Base-by-base conservation (phyloP, 2,329 filamentous ascomycete species). In the Trichoderma koningii region DNA sequence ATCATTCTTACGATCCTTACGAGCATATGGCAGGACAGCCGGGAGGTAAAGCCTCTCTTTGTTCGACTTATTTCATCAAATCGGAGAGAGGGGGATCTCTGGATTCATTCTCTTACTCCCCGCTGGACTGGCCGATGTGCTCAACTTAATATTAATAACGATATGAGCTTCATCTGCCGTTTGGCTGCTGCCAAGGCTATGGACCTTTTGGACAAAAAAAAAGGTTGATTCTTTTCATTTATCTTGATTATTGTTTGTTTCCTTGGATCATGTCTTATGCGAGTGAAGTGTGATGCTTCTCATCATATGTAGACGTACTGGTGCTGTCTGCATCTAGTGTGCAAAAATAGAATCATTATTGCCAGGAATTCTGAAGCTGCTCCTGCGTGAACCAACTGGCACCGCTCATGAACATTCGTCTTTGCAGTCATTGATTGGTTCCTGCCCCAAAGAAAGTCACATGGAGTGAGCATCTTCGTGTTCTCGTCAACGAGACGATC, bases 1-100 rank as follows among this genome's bases (percentile, higher is more conserved):
- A 76, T 75, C 75, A 79, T 84, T 84, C 81, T 83, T 80, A 85
- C 83, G 82, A 83, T 85, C 82, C 81, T 84, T 84, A 82, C 78
- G 80, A 82, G 55, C 45, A 64, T 53, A 51, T 41, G 42, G 52
- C 42, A 30, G 61, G 28, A 72, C 73, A 73, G 70, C 69, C 71
- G 73, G 69, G 23, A 68, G 23, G 68, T 41, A 38, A n/a, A n/a
- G n/a, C 50, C 41, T 50, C n/a, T 59, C 44, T 26, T 12, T 21
- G 12, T 47, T 19, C 48, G 2, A 5, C n/a, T 41, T 17, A 23
- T 45, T 59, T n/a, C 3, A 7, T 21, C 34, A 23, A 5, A 28
- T 28, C 7, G 28, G 4, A 28, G n/a, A 14, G 71, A 65, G 67
- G 66, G 70, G 62, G 61, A 52, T 59, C 19, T 55, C 50, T 66